These are phyloP conservation scores for Phytopythium litorale DNA, from an alignment of 352 stramenopile species.

Conservation along the genomic window DNA sequence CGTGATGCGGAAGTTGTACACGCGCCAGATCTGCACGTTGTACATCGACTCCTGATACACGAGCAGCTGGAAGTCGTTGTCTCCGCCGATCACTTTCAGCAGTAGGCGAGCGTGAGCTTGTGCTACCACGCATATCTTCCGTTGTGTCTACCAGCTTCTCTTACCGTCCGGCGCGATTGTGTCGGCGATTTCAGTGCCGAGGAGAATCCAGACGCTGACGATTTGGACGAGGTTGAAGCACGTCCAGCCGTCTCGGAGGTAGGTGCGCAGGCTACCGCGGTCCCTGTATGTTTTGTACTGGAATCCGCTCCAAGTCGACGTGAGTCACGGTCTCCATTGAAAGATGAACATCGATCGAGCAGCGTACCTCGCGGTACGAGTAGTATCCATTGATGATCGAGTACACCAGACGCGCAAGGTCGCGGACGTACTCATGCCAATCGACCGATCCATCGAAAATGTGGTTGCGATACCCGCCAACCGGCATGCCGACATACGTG, in stretches of 20 bases:
- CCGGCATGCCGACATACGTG: slow-evolving; percentile 60
- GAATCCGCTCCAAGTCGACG: not conserved
- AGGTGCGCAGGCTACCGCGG: slow-evolving; percentile 44
- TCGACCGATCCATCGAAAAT: slow-evolving; percentile 38
- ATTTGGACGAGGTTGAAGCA: slow-evolving; percentile 78
- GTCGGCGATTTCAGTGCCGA: slow-evolving; percentile 45
- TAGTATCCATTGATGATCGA: slow-evolving; percentile 67
- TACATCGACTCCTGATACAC: slow-evolving; percentile 68
- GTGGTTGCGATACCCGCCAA: slow-evolving; percentile 62
- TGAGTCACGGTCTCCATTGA: not conserved
- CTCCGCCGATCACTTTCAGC: not conserved
- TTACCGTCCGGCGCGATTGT: slow-evolving; percentile 30
- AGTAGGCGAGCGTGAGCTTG: not conserved
- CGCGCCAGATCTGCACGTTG: slow-evolving; percentile 40
- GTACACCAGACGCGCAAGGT: slow-evolving; percentile 49
- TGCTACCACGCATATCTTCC: not conserved
- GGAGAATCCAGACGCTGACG: slow-evolving; percentile 59
- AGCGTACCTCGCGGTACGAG: slow-evolving; percentile 54
- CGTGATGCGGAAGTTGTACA: slow-evolving; percentile 71
- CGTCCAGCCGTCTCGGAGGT: slow-evolving; percentile 74
- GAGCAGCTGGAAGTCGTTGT: slow-evolving; percentile 44
- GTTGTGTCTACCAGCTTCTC: not conserved
- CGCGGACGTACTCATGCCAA: slow-evolving; percentile 54
- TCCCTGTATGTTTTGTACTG: slow-evolving; percentile 43
- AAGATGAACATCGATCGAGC: not conserved